Conservation (phyloP, 768 basidiomycete species). For the Rhizopogon sp. region DNA sequence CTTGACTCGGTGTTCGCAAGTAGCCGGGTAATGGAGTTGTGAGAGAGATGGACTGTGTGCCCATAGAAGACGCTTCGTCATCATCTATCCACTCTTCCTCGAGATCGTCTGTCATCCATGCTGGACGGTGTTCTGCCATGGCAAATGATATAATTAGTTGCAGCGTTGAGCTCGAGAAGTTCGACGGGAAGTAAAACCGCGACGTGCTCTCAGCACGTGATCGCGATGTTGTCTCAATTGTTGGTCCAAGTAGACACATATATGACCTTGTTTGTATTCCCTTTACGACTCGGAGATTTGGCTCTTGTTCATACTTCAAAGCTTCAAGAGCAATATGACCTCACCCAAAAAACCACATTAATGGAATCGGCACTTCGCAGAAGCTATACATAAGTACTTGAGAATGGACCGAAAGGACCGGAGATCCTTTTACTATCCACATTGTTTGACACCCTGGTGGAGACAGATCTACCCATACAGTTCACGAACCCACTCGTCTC, state of each 20-base stretch:
- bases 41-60: slow-evolving; percentile 55
- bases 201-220: slow-evolving; percentile 22
- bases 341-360: no score
- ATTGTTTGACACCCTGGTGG: no score
- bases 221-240: slow-evolving; percentile 8
- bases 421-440: no score
- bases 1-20: slow-evolving; percentile 38
- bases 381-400: no score
- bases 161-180: not conserved
- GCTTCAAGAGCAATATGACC: no score
- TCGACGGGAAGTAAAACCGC: not conserved
- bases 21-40: slow-evolving; percentile 49
- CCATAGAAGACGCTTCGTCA: slow-evolving; percentile 27
- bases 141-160: not conserved
- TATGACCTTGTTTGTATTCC: slow-evolving; percentile 15
- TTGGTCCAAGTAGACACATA: slow-evolving; percentile 11
- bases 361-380: no score
- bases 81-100: slow-evolving; percentile 88
- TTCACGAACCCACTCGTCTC: no score
- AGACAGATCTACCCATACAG: no score
- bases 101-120: slow-evolving; percentile 87
- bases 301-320: no score
- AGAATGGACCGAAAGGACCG: no score
- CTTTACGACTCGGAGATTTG: not conserved
- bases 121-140: slow-evolving; percentile 37